Conservation (phyloP, 768 basidiomycete species). For the Mycena latifolia region DNA sequence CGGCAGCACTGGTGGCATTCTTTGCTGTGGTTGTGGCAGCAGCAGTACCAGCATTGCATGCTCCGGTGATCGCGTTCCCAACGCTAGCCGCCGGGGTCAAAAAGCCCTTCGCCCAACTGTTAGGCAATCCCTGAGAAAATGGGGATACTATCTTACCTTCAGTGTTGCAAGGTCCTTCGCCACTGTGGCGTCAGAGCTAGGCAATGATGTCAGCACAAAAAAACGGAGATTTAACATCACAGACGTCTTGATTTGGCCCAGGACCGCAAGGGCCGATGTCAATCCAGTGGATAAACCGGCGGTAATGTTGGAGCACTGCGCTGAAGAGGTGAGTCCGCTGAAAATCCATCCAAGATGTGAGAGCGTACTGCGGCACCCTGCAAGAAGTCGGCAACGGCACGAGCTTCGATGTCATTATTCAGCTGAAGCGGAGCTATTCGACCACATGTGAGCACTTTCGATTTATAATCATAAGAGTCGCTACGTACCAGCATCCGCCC, state of each 20-base stretch:
- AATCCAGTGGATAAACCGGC: constrained; percentile 24
- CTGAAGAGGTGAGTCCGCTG: background rate
- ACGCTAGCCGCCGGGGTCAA: constrained; percentile 21
- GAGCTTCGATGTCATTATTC: constrained; percentile 24
- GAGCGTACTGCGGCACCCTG: constrained; percentile 22
- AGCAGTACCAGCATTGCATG: constrained; percentile 29
- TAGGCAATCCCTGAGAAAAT: background rate
- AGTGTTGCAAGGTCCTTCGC: constrained; percentile 28
- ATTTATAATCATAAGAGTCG: background rate
- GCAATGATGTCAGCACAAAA: background rate
- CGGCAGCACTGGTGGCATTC: too few species aligned
- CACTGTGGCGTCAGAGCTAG: constrained; percentile 25
- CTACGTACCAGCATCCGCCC: constrained; percentile 25
- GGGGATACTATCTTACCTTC: constrained; percentile 6
- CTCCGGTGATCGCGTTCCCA: constrained; percentile 19
- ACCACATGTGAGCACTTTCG: background rate
- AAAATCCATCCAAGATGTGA: background rate
- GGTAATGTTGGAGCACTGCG: constrained; percentile 31
- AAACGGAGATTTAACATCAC: background rate
- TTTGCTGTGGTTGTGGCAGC: background rate
- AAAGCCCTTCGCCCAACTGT: constrained; percentile 1
- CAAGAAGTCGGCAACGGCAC: constrained; percentile 28
- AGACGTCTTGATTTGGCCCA: constrained; percentile 32
- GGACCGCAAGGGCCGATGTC: constrained; percentile 27
- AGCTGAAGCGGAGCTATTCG: constrained; percentile 24